Percentiles rank a stretch among this genome's conserved stretches.
Conservation (phyloP, 2,329 filamentous ascomycete genomes). For the Colletotrichum godetiae region DNA sequence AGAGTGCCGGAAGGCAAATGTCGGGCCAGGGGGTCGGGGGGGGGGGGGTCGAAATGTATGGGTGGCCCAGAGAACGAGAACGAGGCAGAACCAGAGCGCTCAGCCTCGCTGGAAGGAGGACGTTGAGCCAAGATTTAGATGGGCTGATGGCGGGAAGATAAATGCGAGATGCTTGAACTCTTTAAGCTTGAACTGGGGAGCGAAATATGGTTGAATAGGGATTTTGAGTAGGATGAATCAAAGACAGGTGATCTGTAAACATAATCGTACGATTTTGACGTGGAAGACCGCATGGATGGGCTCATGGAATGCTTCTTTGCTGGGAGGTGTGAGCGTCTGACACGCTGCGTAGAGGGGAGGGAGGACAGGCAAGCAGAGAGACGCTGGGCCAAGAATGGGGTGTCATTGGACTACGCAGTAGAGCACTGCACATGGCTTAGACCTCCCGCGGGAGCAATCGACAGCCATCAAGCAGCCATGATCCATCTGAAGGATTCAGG, state of each 20-base stretch:
- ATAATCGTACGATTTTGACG: conserved; percentile 36
- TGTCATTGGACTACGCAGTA: conserved; percentile 25
- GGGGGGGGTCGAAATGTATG: background rate
- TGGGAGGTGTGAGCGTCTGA: conserved; percentile 26
- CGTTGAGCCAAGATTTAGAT: conserved; percentile 28
- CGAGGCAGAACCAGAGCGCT: conserved; percentile 27
- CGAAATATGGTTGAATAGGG: conserved; percentile 28
- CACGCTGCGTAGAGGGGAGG: conserved; percentile 17
- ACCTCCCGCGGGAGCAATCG: conserved; percentile 9
- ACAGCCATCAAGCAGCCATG: background rate
- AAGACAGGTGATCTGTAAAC: conserved; percentile 37
- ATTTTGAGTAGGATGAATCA: conserved; percentile 19
- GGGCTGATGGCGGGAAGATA: conserved; percentile 19
- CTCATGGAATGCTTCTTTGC: conserved; percentile 31
- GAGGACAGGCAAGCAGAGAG: conserved; percentile 5
- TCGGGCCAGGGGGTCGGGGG: background rate
- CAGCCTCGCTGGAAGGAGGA: conserved; percentile 27
- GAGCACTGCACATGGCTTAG: conserved; percentile 9
- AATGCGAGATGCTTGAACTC: conserved; percentile 27
- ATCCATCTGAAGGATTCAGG: conserved; percentile 1
- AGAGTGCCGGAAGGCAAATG: background rate
- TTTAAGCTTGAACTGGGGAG: conserved; percentile 31
- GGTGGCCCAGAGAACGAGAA: conserved; percentile 5
- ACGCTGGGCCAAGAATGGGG: background rate
- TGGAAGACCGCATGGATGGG: conserved; percentile 28